phyloP scores from a whole-genome alignment of 2,329 filamentous ascomycete species.

The Coniochaeta pulveracea region DNA sequence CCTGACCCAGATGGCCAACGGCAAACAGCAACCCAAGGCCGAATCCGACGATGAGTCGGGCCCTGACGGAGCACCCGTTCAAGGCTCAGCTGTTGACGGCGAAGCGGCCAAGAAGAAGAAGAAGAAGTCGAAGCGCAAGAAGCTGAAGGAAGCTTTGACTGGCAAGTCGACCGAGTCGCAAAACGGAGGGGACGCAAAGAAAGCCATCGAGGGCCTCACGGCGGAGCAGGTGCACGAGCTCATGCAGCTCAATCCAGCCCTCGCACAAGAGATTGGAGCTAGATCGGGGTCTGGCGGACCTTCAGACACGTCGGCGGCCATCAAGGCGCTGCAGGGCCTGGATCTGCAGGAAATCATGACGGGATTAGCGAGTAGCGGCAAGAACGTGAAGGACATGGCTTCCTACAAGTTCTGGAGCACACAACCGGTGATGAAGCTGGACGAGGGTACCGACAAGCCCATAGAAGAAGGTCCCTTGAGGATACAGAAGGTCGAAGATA shows the following conservation, averaged over 20 bases:
- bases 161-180: conserved; percentile 22
- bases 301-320: conserved; percentile 26
- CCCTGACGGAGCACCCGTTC: conserved; percentile 25
- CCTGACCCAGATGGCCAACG: conserved; percentile 25
- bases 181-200: conserved; percentile 31
- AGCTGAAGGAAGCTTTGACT: conserved; percentile 36
- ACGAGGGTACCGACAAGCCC: conserved; percentile 35
- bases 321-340: conserved; percentile 48
- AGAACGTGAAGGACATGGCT: conserved; percentile 93
- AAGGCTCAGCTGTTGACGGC: conserved; percentile 18
- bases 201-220: conserved; percentile 41
- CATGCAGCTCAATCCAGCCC: conserved; percentile 59
- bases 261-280: conserved; percentile 47
- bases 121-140: conserved; percentile 55
- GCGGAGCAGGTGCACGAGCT: conserved; percentile 52
- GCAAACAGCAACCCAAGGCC: conserved; percentile 30
- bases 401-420: conserved; percentile 99
- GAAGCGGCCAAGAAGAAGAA: conserved; percentile 38
- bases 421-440: conserved; percentile 85
- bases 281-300: conserved; percentile 13
- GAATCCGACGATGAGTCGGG: conserved; percentile 36
- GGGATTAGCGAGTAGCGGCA: conserved; percentile 63
- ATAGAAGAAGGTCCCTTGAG: conserved; percentile 75
- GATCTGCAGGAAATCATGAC: conserved; percentile 64
- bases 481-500: conserved; percentile 64